A percentile compares a stretch with the other conserved stretches of the same genome.
These are phyloP conservation scores for Trapa incisa DNA, from an alignment of 345 rosid species.

Conservation along the genomic window DNA sequence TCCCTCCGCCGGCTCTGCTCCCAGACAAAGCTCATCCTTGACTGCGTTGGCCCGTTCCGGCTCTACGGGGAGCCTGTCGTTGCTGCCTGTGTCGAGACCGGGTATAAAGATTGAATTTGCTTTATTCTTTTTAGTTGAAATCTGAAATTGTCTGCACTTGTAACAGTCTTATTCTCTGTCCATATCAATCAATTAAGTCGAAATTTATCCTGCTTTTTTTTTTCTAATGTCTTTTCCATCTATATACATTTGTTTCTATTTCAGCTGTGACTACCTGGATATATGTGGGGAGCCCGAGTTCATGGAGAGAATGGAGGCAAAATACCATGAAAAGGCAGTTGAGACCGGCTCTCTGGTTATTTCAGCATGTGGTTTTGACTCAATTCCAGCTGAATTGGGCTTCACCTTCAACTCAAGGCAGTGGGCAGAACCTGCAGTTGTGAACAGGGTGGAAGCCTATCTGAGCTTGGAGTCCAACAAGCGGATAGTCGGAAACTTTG, in stretches of 20 bases:
- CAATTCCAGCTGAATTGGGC: slow-evolving; percentile 80
- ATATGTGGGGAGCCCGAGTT: slow-evolving; percentile 91
- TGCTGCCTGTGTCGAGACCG: slow-evolving; percentile 64
- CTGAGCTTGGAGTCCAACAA: slow-evolving; percentile 66
- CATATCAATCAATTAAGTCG: too few relatives aligned
- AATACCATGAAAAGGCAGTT: slow-evolving; percentile 52
- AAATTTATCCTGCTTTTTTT: too few relatives aligned
- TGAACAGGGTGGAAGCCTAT: slow-evolving; percentile 60
- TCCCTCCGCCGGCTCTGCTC: slow-evolving; percentile 61
- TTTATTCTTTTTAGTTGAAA: background rate
- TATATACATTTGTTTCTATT: background rate
- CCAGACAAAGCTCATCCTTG: slow-evolving; percentile 62
- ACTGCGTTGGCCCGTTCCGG: slow-evolving; percentile 83
- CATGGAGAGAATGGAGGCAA: slow-evolving; percentile 69
- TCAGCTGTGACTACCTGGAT: slow-evolving; percentile 69
- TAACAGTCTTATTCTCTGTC: too few relatives aligned
- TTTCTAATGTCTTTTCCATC: too few relatives aligned
- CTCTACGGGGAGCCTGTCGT: slow-evolving; percentile 69
- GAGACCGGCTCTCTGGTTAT: slow-evolving; percentile 63
- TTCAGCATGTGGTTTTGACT: slow-evolving; percentile 93
- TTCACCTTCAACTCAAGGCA: slow-evolving; percentile 64
- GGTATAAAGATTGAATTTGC: slow-evolving; percentile 20
- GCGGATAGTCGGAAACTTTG: slow-evolving; percentile 62
- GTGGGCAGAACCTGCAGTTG: slow-evolving; percentile 58
- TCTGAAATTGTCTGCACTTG: background rate